Evolutionary conservation across 208 protist genomes (phyloP).

Genomic region (Naegleria fowleri): DNA sequence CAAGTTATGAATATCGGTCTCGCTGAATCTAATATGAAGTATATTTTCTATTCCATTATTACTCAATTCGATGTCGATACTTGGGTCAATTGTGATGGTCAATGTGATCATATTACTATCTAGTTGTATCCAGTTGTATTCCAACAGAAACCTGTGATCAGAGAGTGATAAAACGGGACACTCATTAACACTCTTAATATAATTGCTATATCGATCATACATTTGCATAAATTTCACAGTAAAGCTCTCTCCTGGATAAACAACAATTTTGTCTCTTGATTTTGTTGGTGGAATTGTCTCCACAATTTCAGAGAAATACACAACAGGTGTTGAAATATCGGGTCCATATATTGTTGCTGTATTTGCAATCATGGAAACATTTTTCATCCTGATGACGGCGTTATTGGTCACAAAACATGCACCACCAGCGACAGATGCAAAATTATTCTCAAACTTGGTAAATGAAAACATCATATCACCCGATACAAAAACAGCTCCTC

Average conservation of each 20-base stretch:
- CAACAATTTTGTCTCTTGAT: neutral
- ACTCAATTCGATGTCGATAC: neutral
- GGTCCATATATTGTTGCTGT: neutral
- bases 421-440: neutral
- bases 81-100: neutral
- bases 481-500: neutral
- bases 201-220: neutral
- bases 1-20: neutral
- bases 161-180: neutral
- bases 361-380: neutral
- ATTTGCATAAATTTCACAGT: neutral
- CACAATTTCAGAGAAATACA: neutral
- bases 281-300: neutral
- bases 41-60: neutral
- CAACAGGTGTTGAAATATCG: neutral
- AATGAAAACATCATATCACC: neutral
- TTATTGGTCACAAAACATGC: neutral
- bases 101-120: neutral
- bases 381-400: neutral
- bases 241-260: neutral
- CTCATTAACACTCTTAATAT: neutral
- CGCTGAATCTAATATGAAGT: neutral
- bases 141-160: neutral
- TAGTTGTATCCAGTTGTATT: neutral
- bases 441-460: neutral